Conservation (phyloP, 768 basidiomycete genomes). For the Pleurotus cornucopiae region DNA sequence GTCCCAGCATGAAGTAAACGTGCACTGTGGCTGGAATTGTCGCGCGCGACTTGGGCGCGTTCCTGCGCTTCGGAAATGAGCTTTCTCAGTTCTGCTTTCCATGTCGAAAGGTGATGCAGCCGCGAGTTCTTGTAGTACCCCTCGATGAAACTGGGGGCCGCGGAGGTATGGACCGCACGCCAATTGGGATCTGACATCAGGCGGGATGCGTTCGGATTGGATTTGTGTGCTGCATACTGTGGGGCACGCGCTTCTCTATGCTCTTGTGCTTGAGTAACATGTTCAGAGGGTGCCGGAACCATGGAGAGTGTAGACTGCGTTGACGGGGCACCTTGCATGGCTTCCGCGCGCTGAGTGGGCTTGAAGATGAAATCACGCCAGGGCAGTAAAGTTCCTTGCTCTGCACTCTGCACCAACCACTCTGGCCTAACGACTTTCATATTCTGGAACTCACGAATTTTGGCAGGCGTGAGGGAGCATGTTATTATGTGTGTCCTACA, state of each 20-base stretch:
- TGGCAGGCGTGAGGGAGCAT: conserved; percentile 84
- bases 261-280: conserved; percentile 37
- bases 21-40: conserved; percentile 14
- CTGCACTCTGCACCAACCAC: conserved; percentile 84
- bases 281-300: conserved; percentile 18
- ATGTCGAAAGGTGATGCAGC: conserved; percentile 86
- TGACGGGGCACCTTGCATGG: conserved; percentile 41
- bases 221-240: conserved; percentile 60
- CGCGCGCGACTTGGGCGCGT: conserved; percentile 45
- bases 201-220: conserved; percentile 71
- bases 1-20: conserved; percentile 2
- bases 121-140: conserved; percentile 83
- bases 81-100: conserved; percentile 85
- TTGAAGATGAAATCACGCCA: conserved; percentile 75
- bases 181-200: conserved; percentile 83
- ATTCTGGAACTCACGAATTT: conserved; percentile 81
- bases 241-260: conserved; percentile 47
- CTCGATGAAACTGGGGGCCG: conserved; percentile 82
- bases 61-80: conserved; percentile 81
- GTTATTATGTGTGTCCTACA: conserved; percentile 88
- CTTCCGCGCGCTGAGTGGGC: conserved; percentile 43
- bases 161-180: conserved; percentile 84
- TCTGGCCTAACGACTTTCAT: conserved; percentile 89
- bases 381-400: conserved; percentile 61
- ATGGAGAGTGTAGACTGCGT: conserved; percentile 31